Evolutionary conservation across 2,329 filamentous ascomycete genomes (phyloP).

Genomic region (Chrysoporthe austroafricana): DNA sequence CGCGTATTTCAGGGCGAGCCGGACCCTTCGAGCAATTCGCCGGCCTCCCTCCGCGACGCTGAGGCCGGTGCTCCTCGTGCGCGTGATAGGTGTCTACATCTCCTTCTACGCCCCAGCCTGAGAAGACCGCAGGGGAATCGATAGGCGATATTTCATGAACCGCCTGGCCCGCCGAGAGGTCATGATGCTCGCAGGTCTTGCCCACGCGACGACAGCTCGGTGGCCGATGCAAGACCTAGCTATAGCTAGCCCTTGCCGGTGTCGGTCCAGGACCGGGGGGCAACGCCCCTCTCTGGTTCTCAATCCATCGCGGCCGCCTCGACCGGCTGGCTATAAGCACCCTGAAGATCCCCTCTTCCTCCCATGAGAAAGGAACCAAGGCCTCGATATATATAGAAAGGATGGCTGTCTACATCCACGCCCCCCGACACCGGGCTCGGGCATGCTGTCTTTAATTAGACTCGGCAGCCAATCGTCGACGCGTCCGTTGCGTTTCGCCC

Average conservation of each 20-base stretch:
- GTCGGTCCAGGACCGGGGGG: not conserved
- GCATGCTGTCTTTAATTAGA: constrained; percentile 20
- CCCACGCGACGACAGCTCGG: not conserved
- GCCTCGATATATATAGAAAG: not conserved
- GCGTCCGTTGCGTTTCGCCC: constrained; percentile 22
- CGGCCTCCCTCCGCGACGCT: not conserved
- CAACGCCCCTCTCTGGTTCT: not conserved
- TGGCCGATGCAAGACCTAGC: not conserved
- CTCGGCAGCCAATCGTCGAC: constrained; percentile 20
- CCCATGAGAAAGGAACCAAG: not conserved
- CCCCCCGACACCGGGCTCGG: constrained; percentile 14
- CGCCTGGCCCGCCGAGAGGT: not conserved
- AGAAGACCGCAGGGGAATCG: no score
- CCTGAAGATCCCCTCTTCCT: constrained; percentile 1
- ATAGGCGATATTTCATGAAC: not conserved
- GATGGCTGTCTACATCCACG: constrained; percentile 13
- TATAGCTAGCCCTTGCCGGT: not conserved
- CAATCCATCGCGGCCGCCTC: not conserved
- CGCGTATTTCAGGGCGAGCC: not conserved
- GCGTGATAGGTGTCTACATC: not conserved
- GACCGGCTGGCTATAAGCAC: not conserved
- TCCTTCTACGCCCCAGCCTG: no score
- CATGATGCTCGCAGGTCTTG: not conserved
- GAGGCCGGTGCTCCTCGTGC: not conserved
- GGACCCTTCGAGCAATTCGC: not conserved